phyloP scores from a whole-genome alignment of 768 basidiomycete genomes.

The Plicaturopsis crispa region DNA sequence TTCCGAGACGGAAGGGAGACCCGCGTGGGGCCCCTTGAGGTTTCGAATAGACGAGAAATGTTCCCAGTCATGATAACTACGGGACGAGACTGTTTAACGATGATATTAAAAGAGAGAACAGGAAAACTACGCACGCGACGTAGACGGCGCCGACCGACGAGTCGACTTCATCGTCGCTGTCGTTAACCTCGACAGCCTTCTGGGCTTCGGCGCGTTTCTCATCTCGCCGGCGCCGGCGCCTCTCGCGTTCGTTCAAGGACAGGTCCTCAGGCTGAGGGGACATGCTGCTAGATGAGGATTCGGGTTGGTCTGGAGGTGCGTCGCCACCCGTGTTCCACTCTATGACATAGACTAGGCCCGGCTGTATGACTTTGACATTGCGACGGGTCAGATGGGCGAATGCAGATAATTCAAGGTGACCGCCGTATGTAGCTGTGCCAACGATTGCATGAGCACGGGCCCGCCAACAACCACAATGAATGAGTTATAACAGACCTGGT shows the following conservation, averaged over 20 bases:
- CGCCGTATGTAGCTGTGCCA: slow-evolving; percentile 73
- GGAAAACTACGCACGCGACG: slow-evolving; percentile 62
- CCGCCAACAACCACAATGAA: too few relatives aligned
- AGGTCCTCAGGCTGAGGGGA: slow-evolving; percentile 13
- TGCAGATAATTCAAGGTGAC: slow-evolving; percentile 89
- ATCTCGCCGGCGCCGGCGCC: slow-evolving; percentile 33
- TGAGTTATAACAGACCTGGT: slow-evolving; percentile 56
- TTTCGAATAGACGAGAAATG: slow-evolving; percentile 94
- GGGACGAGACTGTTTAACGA: neutral
- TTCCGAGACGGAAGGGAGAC: slow-evolving; percentile 61
- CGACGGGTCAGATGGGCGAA: slow-evolving; percentile 76
- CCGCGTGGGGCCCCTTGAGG: slow-evolving; percentile 74
- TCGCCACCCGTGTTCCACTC: slow-evolving; percentile 67
- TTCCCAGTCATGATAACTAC: slow-evolving; percentile 88
- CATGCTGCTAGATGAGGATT: slow-evolving; percentile 13
- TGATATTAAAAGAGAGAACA: slow-evolving; percentile 6
- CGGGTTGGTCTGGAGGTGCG: slow-evolving; percentile 9
- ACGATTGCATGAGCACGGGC: too few relatives aligned
- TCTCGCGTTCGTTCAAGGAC: slow-evolving; percentile 32
- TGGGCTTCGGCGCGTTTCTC: slow-evolving; percentile 22
- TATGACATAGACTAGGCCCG: slow-evolving; percentile 86
- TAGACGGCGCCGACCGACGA: slow-evolving; percentile 46
- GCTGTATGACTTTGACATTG: slow-evolving; percentile 89
- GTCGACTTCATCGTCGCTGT: slow-evolving; percentile 16
- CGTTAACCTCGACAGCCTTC: slow-evolving; percentile 16